These are phyloP conservation scores for Aspergillus sp. DNA, from an alignment of 2,329 filamentous ascomycete genomes.

Conservation along the genomic window DNA sequence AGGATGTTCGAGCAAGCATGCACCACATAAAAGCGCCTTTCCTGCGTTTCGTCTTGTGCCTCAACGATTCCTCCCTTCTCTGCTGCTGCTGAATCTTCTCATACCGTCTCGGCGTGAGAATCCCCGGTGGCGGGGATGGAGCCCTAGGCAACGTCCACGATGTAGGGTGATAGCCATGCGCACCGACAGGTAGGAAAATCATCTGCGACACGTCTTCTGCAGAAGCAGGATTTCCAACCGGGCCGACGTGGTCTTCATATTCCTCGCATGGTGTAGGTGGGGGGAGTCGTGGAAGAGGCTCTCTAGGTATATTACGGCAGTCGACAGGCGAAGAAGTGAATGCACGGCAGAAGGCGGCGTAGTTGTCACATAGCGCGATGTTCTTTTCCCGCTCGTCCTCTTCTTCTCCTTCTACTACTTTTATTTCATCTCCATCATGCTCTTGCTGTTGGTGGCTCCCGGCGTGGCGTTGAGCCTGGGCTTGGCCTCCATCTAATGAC, in stretches of 20 bases:
- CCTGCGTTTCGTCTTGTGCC: neutral
- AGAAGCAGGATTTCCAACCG: neutral
- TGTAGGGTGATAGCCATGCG: conserved; percentile 11
- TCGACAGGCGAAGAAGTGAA: conserved; percentile 10
- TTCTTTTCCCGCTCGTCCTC: neutral
- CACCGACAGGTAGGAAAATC: conserved; percentile 7
- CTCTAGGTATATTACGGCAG: neutral
- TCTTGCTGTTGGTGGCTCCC: neutral
- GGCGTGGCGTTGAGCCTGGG: neutral
- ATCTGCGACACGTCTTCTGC: neutral
- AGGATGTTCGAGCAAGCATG: conserved; percentile 7
- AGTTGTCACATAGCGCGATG: conserved; percentile 1
- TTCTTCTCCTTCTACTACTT: neutral
- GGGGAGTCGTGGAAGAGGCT: conserved; percentile 1
- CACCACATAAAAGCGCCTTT: neutral
- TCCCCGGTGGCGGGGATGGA: conserved; percentile 14
- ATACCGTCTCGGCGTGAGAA: conserved; percentile 16
- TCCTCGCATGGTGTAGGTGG: neutral
- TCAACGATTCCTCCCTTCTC: neutral
- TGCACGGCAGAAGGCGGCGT: conserved; percentile 15
- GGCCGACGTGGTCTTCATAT: neutral
- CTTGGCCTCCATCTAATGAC: neutral
- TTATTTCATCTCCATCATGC: too few species aligned
- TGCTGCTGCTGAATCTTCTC: conserved; percentile 7
- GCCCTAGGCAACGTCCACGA: conserved; percentile 1